Percentiles rank a stretch among this genome's conserved stretches.
These are phyloP conservation scores for Colletotrichum chlorophyti DNA, from an alignment of 2,329 filamentous ascomycete genomes.

Conservation along the genomic window DNA sequence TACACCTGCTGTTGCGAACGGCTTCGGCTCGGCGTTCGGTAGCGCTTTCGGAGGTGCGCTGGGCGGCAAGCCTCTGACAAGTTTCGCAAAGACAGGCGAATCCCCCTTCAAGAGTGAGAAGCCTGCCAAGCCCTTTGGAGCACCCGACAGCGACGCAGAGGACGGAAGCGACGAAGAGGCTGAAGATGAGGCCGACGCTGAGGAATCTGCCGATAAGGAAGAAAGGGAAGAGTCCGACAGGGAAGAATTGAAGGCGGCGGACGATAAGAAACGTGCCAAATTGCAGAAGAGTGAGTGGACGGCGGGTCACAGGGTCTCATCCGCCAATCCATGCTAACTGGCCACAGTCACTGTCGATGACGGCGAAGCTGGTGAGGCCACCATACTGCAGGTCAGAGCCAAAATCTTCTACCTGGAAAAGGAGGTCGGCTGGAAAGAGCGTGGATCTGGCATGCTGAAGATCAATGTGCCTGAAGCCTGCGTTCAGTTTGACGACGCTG, in stretches of 20 bases:
- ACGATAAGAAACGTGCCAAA: constrained; percentile 70
- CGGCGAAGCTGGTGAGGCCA: constrained; percentile 84
- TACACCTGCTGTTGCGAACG: constrained; percentile 44
- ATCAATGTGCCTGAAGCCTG: constrained; percentile 74
- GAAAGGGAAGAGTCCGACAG: constrained; percentile 62
- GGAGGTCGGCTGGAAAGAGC: constrained; percentile 83
- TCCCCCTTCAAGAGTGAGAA: constrained; percentile 62
- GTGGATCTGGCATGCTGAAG: constrained; percentile 83
- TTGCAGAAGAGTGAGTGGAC: constrained; percentile 71
- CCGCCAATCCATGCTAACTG: constrained; percentile 42
- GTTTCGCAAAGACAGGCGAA: constrained; percentile 72
- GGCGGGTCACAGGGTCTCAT: background rate
- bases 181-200: constrained; percentile 44
- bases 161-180: constrained; percentile 51
- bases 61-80: constrained; percentile 59
- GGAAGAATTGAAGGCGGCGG: constrained; percentile 55
- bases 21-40: constrained; percentile 55
- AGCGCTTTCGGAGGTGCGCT: constrained; percentile 52
- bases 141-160: constrained; percentile 71
- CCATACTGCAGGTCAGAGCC: constrained; percentile 76
- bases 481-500: constrained; percentile 61
- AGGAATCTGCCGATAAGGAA: constrained; percentile 47
- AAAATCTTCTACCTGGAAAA: constrained; percentile 85
- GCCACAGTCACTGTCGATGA: constrained; percentile 74
- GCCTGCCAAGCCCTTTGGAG: constrained; percentile 77